phyloP scores from a whole-genome alignment of 129 eudicot species.

The Chrysanthemum makinoi region DNA sequence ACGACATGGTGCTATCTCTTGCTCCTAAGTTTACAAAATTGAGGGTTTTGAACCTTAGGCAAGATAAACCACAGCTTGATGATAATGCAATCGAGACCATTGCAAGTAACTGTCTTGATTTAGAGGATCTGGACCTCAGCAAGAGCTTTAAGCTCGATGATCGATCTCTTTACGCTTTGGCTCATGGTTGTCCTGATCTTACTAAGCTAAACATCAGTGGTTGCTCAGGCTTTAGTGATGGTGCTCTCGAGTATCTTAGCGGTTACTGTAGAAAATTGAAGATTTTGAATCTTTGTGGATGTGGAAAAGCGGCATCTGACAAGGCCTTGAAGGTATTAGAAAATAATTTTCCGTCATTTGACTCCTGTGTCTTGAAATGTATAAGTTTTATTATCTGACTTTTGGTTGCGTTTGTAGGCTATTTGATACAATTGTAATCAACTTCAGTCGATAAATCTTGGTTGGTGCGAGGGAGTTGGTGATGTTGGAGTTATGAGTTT shows the following conservation, averaged over 20 bases:
- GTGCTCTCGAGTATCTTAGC: slow-evolving; percentile 63
- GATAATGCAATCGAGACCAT: slow-evolving; percentile 72
- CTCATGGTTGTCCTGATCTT: slow-evolving; percentile 78
- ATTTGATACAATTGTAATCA: slow-evolving; percentile 72
- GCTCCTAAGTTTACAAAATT: slow-evolving; percentile 76
- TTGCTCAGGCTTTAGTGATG: slow-evolving; percentile 72
- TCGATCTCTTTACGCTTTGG: slow-evolving; percentile 73
- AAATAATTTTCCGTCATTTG: not conserved
- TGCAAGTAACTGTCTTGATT: slow-evolving; percentile 64
- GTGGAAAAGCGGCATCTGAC: slow-evolving; percentile 85
- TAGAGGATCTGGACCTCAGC: slow-evolving; percentile 88
- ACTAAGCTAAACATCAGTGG: slow-evolving; percentile 85
- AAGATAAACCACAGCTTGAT: slow-evolving; percentile 79
- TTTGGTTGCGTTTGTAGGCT: slow-evolving; percentile 47
- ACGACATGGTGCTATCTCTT: slow-evolving; percentile 71
- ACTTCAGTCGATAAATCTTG: slow-evolving; percentile 73
- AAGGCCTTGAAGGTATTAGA: slow-evolving; percentile 61
- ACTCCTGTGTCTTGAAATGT: not conserved
- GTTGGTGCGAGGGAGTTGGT: slow-evolving; percentile 89
- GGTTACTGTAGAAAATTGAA: slow-evolving; percentile 65
- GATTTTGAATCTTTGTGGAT: slow-evolving; percentile 80
- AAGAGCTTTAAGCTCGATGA: slow-evolving; percentile 79
- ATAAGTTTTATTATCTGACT: not conserved
- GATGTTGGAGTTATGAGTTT: slow-evolving; percentile 87
- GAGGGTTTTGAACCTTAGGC: slow-evolving; percentile 63